Conservation (phyloP, 2,329 filamentous ascomycete genomes). For the Ilyonectria sp. region DNA sequence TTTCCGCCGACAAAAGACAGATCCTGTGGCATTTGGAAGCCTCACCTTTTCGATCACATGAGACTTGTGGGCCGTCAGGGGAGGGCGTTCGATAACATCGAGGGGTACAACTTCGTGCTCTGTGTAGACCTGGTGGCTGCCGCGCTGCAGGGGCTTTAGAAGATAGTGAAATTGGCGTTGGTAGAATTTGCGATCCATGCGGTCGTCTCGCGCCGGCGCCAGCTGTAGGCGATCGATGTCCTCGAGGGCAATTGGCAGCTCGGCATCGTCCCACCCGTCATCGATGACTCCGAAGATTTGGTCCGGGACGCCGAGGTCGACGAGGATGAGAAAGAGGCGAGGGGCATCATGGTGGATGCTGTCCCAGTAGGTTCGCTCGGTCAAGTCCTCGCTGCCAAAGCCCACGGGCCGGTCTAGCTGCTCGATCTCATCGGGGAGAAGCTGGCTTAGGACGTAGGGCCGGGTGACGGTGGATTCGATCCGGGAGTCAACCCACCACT, state of each 20-base stretch:
- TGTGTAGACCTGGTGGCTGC: conserved; percentile 74
- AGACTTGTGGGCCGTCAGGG: conserved; percentile 54
- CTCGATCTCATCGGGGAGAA: conserved; percentile 74
- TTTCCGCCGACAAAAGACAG: conserved; percentile 70
- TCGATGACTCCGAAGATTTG: conserved; percentile 84
- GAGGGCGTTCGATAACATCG: conserved; percentile 74
- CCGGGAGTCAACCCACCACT: conserved; percentile 81
- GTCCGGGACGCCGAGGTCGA: conserved; percentile 78
- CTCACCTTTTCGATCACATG: conserved; percentile 71
- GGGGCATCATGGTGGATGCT: conserved; percentile 81
- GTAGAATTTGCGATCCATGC: conserved; percentile 78
- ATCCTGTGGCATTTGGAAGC: conserved; percentile 73
- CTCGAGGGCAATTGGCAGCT: conserved; percentile 78
- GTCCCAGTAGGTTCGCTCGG: conserved; percentile 83
- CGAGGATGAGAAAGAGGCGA: conserved; percentile 79
- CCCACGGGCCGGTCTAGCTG: conserved; percentile 74
- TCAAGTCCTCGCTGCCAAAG: conserved; percentile 76
- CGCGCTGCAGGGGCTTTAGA: conserved; percentile 73
- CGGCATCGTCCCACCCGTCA: conserved; percentile 83
- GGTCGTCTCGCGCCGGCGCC: conserved; percentile 71
- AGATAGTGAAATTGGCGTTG: conserved; percentile 80
- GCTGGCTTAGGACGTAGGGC: conserved; percentile 75
- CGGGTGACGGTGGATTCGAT: conserved; percentile 80
- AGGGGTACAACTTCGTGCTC: conserved; percentile 79
- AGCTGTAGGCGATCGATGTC: conserved; percentile 76